Evolutionary conservation across 1,284 basidiomycete species (phyloP), one percentile per base, ranked within the genome.

Genomic region (Cutaneotrichosporon mucoides): DNA sequence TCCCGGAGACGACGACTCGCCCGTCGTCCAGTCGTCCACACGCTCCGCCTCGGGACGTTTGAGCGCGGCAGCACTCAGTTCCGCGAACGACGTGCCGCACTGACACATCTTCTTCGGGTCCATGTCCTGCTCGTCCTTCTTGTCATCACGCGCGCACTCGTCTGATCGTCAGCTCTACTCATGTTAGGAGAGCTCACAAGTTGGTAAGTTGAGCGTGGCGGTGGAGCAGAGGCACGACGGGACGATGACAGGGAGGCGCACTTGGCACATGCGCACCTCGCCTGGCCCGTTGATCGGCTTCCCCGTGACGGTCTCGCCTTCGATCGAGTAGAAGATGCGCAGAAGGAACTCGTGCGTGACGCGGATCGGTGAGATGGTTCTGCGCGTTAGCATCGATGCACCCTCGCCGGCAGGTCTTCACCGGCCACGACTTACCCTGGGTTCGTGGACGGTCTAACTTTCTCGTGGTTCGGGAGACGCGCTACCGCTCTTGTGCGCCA

Each of bases 321-420:
- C 70, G 11, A 78, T 60, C 5, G 75, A 75, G 64, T 76, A 78
- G 64, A 75, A 76, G 24, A 76, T 67, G 44, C 77, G 74, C 2
- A 77, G 53, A 0, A 69, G 59, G 12, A 77, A 52, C 41, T 75
- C 71, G 54, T 78, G 76, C 2, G 62, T 56, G 3, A 78, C 76
- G 34, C 73, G 61, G 37, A 78, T 73, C 2, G 76, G 75, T 15
- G 76, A 76, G 55, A 76, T 72, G 11, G 68, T 68, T 0, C 68
- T 68, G 59, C 9, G 6, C 37, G 51, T 53, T 16, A 55, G 55
- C 12, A 6, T 6, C 37, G 4, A 16, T 3, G 8, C n/a, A n/a
- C n/a, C n/a, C n/a, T n/a, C n/a, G n/a, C n/a, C n/a, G n/a, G n/a
- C n/a, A n/a, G n/a, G n/a, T n/a, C n/a, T n/a, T n/a, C n/a, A n/a